A percentile compares a stretch with the other conserved stretches of the same genome.
Evolutionary conservation across 169 alveolate species (phyloP).

Genomic region (Theileria luwenshuni): DNA sequence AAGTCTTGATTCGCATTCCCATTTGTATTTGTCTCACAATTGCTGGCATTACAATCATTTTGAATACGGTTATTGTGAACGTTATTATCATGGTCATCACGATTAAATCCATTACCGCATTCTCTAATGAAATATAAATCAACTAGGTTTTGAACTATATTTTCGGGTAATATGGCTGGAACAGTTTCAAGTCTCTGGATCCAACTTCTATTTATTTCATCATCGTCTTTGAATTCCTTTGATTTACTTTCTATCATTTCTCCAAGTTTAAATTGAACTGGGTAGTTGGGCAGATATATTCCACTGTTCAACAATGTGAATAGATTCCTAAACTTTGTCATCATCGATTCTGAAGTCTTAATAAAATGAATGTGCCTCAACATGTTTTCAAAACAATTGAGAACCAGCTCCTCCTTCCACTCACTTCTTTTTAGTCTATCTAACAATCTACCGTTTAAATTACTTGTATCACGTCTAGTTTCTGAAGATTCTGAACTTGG

Average conservation of each 20-base stretch:
- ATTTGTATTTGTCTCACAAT: too few species aligned
- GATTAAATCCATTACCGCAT: too few species aligned
- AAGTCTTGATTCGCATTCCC: too few species aligned
- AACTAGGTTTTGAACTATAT: not conserved
- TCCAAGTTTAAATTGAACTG: slow-evolving; percentile 5
- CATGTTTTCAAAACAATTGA: slow-evolving; percentile 50
- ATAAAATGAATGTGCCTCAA: slow-evolving; percentile 39
- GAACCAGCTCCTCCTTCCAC: slow-evolving; percentile 60
- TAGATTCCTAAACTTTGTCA: slow-evolving; percentile 38
- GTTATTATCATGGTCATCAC: too few species aligned
- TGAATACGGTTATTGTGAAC: too few species aligned
- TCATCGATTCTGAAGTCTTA: slow-evolving; percentile 33
- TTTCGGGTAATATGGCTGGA: slow-evolving; percentile 30
- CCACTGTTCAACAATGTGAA: slow-evolving; percentile 33
- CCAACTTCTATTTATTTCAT: too few species aligned
- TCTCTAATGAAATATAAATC: too few species aligned
- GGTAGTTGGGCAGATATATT: slow-evolving; percentile 24
- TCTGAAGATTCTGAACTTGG: too few species aligned
- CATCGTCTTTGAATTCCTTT: not conserved
- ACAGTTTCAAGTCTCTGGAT: too few species aligned
- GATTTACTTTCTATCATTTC: not conserved
- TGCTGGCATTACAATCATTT: too few species aligned
- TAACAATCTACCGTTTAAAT: not conserved
- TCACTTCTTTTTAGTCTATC: slow-evolving; percentile 29
- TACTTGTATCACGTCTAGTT: not conserved